Conservation (phyloP, 768 basidiomycete genomes). For the Serendipita indica region DNA sequence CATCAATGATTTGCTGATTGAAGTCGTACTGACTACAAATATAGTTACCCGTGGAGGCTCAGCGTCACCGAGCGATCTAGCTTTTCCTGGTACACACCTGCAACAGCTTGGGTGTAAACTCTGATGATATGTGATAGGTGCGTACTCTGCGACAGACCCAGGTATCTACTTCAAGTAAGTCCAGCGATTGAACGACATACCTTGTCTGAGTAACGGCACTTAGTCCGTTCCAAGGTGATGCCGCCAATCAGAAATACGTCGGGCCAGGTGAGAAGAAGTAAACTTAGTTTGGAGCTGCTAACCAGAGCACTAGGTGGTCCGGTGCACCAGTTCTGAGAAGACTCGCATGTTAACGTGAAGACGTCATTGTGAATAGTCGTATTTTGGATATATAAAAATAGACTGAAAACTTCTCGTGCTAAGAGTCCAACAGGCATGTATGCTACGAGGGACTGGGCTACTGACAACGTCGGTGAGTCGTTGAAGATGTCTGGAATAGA, state of each 20-base stretch:
- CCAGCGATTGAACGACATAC: neutral
- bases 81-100: neutral
- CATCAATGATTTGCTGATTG: neutral
- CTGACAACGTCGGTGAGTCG: neutral
- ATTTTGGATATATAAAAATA: no score
- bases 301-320: neutral
- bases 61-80: neutral
- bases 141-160: no score
- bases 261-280: neutral
- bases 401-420: no score
- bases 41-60: neutral
- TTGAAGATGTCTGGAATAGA: neutral
- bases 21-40: neutral
- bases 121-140: no score
- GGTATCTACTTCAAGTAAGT: neutral
- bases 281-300: neutral
- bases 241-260: neutral
- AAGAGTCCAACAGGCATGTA: no score
- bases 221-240: slow-evolving; percentile 2
- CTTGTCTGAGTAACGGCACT: neutral
- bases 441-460: no score
- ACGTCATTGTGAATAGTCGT: no score
- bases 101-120: no score
- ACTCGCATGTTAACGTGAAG: neutral
- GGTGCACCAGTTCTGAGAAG: neutral